Conservation (phyloP, 371 early-diverging fungal species). For the Mucor plumbeus region DNA sequence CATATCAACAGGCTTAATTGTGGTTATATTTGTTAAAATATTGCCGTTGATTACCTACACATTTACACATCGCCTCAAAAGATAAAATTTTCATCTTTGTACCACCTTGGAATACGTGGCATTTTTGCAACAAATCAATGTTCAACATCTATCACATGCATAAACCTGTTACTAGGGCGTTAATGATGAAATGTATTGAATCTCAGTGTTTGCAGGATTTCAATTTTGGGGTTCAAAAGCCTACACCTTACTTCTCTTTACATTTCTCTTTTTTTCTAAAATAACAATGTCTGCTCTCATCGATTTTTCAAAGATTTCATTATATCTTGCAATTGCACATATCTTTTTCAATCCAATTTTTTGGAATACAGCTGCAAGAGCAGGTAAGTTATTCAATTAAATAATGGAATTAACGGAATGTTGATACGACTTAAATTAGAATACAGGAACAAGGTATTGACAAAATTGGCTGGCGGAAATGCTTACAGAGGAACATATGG, state of each 20-base stretch:
- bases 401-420: not conserved
- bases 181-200: constrained; percentile 14
- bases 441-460: constrained; percentile 74
- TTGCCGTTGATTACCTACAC: no score
- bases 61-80: no score
- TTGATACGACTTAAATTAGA: constrained; percentile 49
- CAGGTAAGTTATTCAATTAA: constrained; percentile 48
- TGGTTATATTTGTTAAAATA: no score
- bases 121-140: constrained; percentile 26
- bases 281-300: constrained; percentile 37
- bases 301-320: constrained; percentile 68
- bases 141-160: constrained; percentile 10
- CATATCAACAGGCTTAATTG: no score
- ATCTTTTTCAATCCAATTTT: constrained; percentile 89
- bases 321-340: constrained; percentile 70
- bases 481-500: constrained; percentile 77
- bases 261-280: not conserved
- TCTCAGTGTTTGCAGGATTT: constrained; percentile 20
- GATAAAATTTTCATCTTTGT: constrained; percentile 2
- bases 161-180: constrained; percentile 2
- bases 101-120: constrained; percentile 22
- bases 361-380: constrained; percentile 90
- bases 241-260: constrained; percentile 10
- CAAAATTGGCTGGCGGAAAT: constrained; percentile 74
- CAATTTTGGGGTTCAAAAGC: constrained; percentile 4